Base-by-base conservation (phyloP, 805 yeast species). In the Candida xiaguanensis region DNA sequence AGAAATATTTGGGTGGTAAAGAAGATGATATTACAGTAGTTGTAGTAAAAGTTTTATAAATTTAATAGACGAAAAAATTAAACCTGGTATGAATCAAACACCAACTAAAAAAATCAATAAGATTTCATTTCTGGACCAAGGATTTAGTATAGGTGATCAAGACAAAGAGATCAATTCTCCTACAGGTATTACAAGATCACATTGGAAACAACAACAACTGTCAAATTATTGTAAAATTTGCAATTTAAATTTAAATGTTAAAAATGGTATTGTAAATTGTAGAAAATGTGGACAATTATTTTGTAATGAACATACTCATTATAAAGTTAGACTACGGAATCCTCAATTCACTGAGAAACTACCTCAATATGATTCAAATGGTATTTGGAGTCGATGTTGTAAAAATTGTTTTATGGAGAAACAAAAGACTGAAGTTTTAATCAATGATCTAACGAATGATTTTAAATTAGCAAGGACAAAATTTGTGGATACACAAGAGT, bases 11-110 rank as follows among this genome's bases (percentile, higher is more conserved):
- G 42, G 98, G 99, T 24, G 99, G 99, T 11, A 91, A 91, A 64
- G 95, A 89, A 33, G 99, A 91, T 63, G 99, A 91, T 61, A 84
- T 93, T 27, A 88, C 98, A 1, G 77, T 84, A 13, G 83, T 90
- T 1, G 72, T 86, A 52, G 80, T 88, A 31, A 74, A 77, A 52
- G 88, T 85, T 23, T 67, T 40, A 36, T 29, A 31, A 29, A 17
- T n/a, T 30, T 23, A 37, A 22, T 29, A 14, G 28, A 14, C 13
- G 25, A 8, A 29, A 15, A 16, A 39, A 34, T 23, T 29, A 33
- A 13, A 20, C 9, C 31, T 31, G 29, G 18, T 22, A 37, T n/a
- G 27, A 13, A 38, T n/a, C 26, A 34, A 35, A 39, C 61, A 31
- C 55, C 67, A 30, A 46, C 55, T 34, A 61, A 61, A 31, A 70